Evolutionary conservation across 441 rosid species (phyloP).

Genomic region (Brassica balearica): DNA sequence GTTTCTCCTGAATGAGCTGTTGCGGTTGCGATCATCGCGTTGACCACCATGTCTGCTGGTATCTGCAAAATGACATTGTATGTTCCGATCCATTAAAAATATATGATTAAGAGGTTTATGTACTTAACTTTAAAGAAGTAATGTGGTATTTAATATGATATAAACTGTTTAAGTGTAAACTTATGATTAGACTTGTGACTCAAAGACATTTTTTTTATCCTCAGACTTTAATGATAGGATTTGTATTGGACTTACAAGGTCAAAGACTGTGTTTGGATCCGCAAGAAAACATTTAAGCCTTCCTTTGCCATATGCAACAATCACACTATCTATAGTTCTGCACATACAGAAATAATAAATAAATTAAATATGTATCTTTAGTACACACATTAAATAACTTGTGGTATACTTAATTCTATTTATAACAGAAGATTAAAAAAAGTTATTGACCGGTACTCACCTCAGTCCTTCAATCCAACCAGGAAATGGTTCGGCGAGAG

Average conservation of each 20-base stretch:
- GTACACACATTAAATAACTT: not conserved
- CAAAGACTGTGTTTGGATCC: constrained; percentile 59
- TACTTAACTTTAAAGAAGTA: constrained; percentile 4
- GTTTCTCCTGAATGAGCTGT: constrained; percentile 55
- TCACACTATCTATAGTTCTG: constrained; percentile 92
- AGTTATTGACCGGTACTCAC: constrained; percentile 38
- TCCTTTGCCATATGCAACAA: constrained; percentile 80
- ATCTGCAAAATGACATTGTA: constrained; percentile 46
- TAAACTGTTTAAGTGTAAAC: constrained; percentile 10
- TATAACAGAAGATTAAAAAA: not conserved
- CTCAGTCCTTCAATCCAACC: constrained; percentile 71
- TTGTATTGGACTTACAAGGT: constrained; percentile 56
- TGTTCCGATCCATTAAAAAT: not conserved
- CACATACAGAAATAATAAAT: not conserved
- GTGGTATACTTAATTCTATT: not conserved
- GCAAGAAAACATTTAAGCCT: constrained; percentile 74
- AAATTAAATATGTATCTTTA: not conserved
- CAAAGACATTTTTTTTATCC: no score
- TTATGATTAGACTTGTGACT: not conserved
- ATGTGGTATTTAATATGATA: constrained; percentile 11
- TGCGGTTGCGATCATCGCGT: constrained; percentile 69
- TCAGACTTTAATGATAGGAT: not conserved
- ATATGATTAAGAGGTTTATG: not conserved
- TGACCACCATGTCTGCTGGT: constrained; percentile 97
- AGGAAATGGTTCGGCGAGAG: constrained; percentile 61